A percentile compares a stretch with the other conserved stretches of the same genome.
phyloP scores from a whole-genome alignment of 2,329 filamentous ascomycete genomes.

The Clarireedia monteithiana region DNA sequence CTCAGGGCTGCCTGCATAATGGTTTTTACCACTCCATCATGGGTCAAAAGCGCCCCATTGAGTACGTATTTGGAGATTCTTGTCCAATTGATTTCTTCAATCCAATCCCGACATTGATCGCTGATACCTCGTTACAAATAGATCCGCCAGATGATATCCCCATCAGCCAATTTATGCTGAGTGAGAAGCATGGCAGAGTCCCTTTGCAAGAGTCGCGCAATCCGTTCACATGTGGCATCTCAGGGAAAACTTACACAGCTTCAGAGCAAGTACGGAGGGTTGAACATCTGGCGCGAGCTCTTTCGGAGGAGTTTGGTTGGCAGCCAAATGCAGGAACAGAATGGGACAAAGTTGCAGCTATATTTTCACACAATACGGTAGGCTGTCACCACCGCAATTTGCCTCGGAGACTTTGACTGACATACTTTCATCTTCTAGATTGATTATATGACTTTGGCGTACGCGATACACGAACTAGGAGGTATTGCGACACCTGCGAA shows the following conservation, averaged over 20 bases:
- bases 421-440: conserved; percentile 39
- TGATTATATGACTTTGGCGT: conserved; percentile 65
- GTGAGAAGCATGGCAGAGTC: conserved; percentile 60
- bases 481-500: conserved; percentile 77
- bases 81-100: not conserved
- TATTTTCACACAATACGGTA: conserved; percentile 78
- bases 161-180: conserved; percentile 68
- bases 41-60: conserved; percentile 51
- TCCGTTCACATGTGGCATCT: conserved; percentile 71
- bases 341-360: conserved; percentile 72
- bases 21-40: conserved; percentile 51
- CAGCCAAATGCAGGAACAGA: conserved; percentile 61
- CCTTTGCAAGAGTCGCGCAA: conserved; percentile 55
- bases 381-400: conserved; percentile 16
- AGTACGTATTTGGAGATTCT: conserved; percentile 31
- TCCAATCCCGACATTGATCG: not conserved
- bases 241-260: conserved; percentile 58
- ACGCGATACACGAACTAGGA: conserved; percentile 67
- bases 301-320: conserved; percentile 67
- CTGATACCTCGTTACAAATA: conserved; percentile 7
- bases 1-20: conserved; percentile 13
- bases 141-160: conserved; percentile 60
- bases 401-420: not conserved
- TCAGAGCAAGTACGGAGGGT: conserved; percentile 57
- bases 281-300: conserved; percentile 57